Conservation (phyloP, 306 rosid species). For the Hylodesmum podocarpum region DNA sequence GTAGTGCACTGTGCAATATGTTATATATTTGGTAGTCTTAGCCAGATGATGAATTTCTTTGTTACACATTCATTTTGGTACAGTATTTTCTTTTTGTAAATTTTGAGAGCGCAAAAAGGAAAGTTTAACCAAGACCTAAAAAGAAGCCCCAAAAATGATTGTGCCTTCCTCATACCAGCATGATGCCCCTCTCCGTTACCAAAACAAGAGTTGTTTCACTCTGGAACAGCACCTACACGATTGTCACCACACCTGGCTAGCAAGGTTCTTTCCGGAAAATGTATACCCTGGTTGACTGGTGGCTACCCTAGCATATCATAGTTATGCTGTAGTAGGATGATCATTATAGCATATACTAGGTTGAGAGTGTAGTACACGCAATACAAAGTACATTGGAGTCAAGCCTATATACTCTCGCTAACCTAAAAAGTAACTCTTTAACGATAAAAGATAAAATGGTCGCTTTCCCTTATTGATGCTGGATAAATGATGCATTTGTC, state of each 20-base stretch:
- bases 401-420: neutral
- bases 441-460: neutral
- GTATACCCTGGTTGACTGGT: neutral
- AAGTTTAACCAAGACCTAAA: too few species aligned
- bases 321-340: neutral
- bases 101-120: neutral
- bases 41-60: neutral
- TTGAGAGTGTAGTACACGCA: neutral
- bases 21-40: slow-evolving; percentile 2
- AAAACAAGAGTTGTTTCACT: neutral
- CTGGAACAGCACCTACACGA: neutral
- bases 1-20: neutral
- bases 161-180: neutral
- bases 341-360: neutral
- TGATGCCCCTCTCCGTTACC: neutral
- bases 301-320: neutral
- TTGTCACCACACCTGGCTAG: neutral
- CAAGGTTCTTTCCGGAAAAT: neutral
- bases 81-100: slow-evolving; percentile 4
- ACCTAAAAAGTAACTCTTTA: neutral
- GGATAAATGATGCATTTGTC: neutral
- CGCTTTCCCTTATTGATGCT: neutral
- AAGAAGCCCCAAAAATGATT: neutral
- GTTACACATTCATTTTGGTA: neutral
- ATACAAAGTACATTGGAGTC: neutral